A percentile compares a stretch with the other conserved stretches of the same genome.
These are phyloP conservation scores for Arthroderma sp. DNA, from an alignment of 2,329 filamentous ascomycete genomes.

Conservation along the genomic window DNA sequence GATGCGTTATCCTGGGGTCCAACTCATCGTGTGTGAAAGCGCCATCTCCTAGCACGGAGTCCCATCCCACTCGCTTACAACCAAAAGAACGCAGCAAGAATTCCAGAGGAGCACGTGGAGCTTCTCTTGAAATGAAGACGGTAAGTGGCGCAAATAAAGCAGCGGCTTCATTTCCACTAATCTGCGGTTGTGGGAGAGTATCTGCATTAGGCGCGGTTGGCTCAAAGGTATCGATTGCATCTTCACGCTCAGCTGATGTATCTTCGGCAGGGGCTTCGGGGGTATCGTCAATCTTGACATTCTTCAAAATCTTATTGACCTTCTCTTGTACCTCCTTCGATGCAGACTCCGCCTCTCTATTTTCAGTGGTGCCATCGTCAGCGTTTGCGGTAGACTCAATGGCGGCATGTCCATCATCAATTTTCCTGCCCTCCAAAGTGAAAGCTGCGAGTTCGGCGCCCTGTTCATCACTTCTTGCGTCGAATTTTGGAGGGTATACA, in stretches of 20 bases:
- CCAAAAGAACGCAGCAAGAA: conserved; percentile 90
- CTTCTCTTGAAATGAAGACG: conserved; percentile 87
- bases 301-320: conserved; percentile 45
- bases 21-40: conserved; percentile 83
- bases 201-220: conserved; percentile 74
- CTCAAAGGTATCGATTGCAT: conserved; percentile 83
- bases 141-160: conserved; percentile 80
- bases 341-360: conserved; percentile 23
- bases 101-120: conserved; percentile 77
- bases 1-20: conserved; percentile 84
- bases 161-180: conserved; percentile 53
- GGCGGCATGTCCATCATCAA: conserved; percentile 38
- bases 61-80: conserved; percentile 93
- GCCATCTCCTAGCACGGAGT: conserved; percentile 76
- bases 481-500: conserved; percentile 93
- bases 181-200: conserved; percentile 64
- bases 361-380: conserved; percentile 42
- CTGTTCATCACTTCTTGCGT: conserved; percentile 71
- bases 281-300: conserved; percentile 31
- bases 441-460: conserved; percentile 86
- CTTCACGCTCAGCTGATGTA: conserved; percentile 35
- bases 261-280: conserved; percentile 35
- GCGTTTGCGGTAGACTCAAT: conserved; percentile 40
- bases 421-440: conserved; percentile 65
- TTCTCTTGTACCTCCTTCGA: conserved; percentile 59